Base-by-base conservation (phyloP, 2,329 filamentous ascomycete species). In the Aspergillaceae sp. region DNA sequence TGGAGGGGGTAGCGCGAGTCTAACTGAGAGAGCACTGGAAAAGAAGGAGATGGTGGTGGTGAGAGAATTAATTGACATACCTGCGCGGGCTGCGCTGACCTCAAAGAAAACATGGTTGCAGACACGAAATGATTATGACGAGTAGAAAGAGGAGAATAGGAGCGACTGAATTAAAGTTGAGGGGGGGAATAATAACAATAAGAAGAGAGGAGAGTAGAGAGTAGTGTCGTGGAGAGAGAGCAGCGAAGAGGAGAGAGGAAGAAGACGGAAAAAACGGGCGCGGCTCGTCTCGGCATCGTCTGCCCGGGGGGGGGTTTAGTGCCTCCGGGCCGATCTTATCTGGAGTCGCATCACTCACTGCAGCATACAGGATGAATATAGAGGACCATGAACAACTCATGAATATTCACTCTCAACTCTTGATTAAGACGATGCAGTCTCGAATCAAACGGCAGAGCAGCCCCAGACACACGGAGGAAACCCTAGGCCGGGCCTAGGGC, bases 61-160 rank as follows among this genome's bases (percentile, higher is more conserved):
- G 35, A 28, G 34, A 41, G 32, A 36, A 40, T 19, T 19, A 34
- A 7, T 7, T 32, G 34, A 56, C 62, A 47, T 61, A 70, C 68
- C 65, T 69, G 66, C 50, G 64, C 65, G 44, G 66, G 63, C 52
- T 65, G 66, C 53, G 63, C 64, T 52, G 67, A 63, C 59, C 64
- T 59, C 43, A 61, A 47, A 43, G 65, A 66, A 56, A 69, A 68
- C 67, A 70, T 70, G 43, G 57, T 69, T 48, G 42, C 43, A 28
- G 42, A 48, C 27, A 53, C 19, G 19, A 19, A 19, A 19, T 1
- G 19, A 19, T 19, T 19, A 19, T 2, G 19, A 19, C 19, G 19
- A 19, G 19, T 19, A 19, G 19, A 19, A 2, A 19, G 2, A 19
- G 19, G 28, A 52, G 45, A 45, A 49, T 48, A 36, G 40, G 48